Base-by-base conservation (phyloP, 495 filamentous ascomycete species). In the Penicillium steckii region DNA sequence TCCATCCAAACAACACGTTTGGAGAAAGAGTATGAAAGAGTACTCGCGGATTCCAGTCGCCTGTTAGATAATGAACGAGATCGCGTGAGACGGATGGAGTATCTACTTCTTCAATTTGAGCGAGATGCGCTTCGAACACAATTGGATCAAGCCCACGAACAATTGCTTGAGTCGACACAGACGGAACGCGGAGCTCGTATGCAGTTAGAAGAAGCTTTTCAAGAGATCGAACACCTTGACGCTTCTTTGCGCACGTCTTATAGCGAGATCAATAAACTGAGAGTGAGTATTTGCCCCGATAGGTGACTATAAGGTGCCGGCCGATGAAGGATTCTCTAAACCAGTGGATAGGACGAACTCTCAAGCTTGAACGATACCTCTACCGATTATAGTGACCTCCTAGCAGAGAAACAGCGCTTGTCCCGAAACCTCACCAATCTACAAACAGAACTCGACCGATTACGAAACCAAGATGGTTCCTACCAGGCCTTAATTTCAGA, bases 401-500 rank as follows among this genome's bases (percentile, higher is more conserved):
- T 92, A 42, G 80, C 85, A 9, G 90, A 94, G 55, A 96, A 95
- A 60, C 69, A 88, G 8, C 78, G 81, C 1, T 75, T 97, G 17
- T 74, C 81, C 17, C 84, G 87, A 29, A 88, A 95, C 58, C 63
- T 96, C 8, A 75, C 84, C 21, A 70, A 74, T 21, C 59, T 93
- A 38, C 87, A 86, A 57, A 84, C 86, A 27, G 91, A 96, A 62
- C 55, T 95, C 7, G 89, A 95, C 46, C 85, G 90, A 60, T 74
- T 95, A 10, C 79, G 81, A 52, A 79, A 84, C 2, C 89, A 95
- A 65, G 78, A 81, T 19, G 70, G 77, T 13, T 80, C 82, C 21
- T 77, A 88, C 33, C 85, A 90, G 56, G 74, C 77, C 5, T 66
- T 86, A 6, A 73, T 91, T 22, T 72, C 85, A 2, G 88, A 92